Base-by-base conservation (phyloP, 2,329 filamentous ascomycete species). In the Talaromyces atroroseus region DNA sequence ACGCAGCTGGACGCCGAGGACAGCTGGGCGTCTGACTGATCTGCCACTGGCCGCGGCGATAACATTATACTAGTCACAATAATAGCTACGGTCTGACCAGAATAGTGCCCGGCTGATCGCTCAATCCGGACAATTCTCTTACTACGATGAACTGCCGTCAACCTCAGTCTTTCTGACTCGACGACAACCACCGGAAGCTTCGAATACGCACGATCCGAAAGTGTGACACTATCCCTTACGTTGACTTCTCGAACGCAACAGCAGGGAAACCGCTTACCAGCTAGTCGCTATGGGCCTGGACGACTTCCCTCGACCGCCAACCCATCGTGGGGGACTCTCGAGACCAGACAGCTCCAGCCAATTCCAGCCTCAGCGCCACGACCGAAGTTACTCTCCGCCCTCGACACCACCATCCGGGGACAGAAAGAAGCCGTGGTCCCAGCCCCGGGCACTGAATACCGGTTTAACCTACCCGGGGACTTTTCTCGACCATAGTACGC, bases 391-490 rank as follows among this genome's bases (percentile, higher is more conserved):
- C 49, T 73, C 72, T 16, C 72, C 74, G 52, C 74, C 74, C 48
- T 69, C 65, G 38, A 76, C 74, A 7, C 74, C 74, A 50, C 69
- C 71, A 42, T 66, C 69, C 52, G 67, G 65, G 47, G 62, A 65
- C 46, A 72, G 64, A 49, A 66, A 68, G 58, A 67, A 66, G 26
- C 61, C 40, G 42, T 54, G 44, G 42, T 46, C 53, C 47, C 57
- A 49, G 24, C 21, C 57, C 12, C 64, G 64, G 59, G 63, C 59
- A 23, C 62, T 64, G 51, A 64, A 62, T 21, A 58, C 61, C 40
- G 66, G 68, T 44, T 67, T 68, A 1, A 69, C 74, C n/a, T 67
- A 72, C 49, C 73, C 68, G 52, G 72, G 75, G 58, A 70, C 73
- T 20, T 75, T 75, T 40, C 64, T 73, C 11, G 73, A 76, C 38